Percentiles rank a stretch among this genome's conserved stretches.
These are phyloP conservation scores for Septoria linicola DNA, from an alignment of 2,329 filamentous ascomycete genomes.

Conservation along the genomic window DNA sequence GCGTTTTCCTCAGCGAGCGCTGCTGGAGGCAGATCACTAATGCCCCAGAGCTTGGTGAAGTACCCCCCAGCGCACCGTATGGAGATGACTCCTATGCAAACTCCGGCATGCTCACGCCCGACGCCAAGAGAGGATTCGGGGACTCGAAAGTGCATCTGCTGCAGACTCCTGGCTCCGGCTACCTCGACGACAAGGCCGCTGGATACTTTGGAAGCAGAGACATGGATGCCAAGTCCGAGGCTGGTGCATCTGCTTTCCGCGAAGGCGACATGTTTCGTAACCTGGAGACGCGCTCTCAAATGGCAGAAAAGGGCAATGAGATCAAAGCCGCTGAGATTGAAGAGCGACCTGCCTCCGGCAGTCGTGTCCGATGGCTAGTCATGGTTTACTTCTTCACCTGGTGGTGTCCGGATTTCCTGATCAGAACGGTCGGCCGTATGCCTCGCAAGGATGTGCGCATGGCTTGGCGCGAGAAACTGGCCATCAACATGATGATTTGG, in stretches of 20 bases:
- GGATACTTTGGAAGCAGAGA: slow-evolving; percentile 82
- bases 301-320: slow-evolving; percentile 92
- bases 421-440: slow-evolving; percentile 77
- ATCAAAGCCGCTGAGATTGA: slow-evolving; percentile 89
- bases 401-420: slow-evolving; percentile 79
- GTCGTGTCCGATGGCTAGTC: slow-evolving; percentile 87
- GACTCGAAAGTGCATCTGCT: slow-evolving; percentile 60
- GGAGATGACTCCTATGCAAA: slow-evolving; percentile 56
- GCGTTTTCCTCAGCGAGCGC: slow-evolving; percentile 90
- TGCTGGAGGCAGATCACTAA: slow-evolving; percentile 92
- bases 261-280: slow-evolving; percentile 98
- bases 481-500: slow-evolving; percentile 98
- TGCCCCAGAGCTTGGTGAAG: slow-evolving; percentile 61
- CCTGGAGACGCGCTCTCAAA: slow-evolving; percentile 86
- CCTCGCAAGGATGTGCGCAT: slow-evolving; percentile 85
- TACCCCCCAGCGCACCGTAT: slow-evolving; percentile 52
- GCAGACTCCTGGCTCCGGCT: slow-evolving; percentile 54
- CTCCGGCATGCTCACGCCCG: slow-evolving; percentile 59
- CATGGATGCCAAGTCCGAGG: slow-evolving; percentile 82
- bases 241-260: slow-evolving; percentile 85
- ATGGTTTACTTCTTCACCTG: slow-evolving; percentile 81
- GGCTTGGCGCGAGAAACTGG: slow-evolving; percentile 95
- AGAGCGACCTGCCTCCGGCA: slow-evolving; percentile 71
- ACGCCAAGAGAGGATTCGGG: slow-evolving; percentile 54
- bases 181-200: slow-evolving; percentile 71